These are phyloP conservation scores for Thelephora aurantiotincta DNA, from an alignment of 768 basidiomycete species.

Conservation along the genomic window DNA sequence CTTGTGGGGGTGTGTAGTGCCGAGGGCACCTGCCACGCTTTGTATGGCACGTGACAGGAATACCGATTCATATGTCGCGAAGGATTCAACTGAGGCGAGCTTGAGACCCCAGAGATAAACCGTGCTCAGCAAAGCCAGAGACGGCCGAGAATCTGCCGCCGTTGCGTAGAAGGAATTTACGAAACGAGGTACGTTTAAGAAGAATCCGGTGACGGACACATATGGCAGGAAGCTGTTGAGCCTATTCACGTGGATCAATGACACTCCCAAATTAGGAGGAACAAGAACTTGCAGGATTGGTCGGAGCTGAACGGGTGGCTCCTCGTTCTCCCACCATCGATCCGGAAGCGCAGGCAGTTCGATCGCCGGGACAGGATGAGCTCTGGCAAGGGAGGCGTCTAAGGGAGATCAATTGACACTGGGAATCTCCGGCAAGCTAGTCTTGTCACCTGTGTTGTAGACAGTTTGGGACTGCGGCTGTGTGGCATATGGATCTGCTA, in stretches of 20 bases:
- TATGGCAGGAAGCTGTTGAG: slow-evolving; percentile 42
- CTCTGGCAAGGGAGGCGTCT: no score
- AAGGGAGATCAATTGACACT: no score
- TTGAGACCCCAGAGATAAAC: slow-evolving; percentile 17
- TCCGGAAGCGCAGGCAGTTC: neutral
- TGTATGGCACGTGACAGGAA: slow-evolving; percentile 36
- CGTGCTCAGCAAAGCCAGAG: slow-evolving; percentile 28
- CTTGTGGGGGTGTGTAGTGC: slow-evolving; percentile 18
- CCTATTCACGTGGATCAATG: slow-evolving; percentile 16
- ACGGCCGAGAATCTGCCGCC: slow-evolving; percentile 8
- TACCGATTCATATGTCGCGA: slow-evolving; percentile 17
- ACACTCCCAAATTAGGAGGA: neutral
- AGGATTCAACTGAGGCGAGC: slow-evolving; percentile 9
- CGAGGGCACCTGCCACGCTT: slow-evolving; percentile 26
- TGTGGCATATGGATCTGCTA: slow-evolving; percentile 50
- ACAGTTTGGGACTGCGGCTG: neutral
- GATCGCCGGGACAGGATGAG: neutral
- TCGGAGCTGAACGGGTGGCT: neutral
- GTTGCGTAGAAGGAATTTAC: slow-evolving; percentile 11
- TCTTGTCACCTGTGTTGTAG: no score
- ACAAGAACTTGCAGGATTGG: slow-evolving; percentile 1
- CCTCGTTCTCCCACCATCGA: neutral
- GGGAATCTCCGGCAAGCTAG: no score
- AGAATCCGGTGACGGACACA: slow-evolving; percentile 48
- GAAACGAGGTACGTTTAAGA: slow-evolving; percentile 38